Base-by-base conservation (phyloP, 306 rosid genomes). In the Arachis hypogaea region DNA sequence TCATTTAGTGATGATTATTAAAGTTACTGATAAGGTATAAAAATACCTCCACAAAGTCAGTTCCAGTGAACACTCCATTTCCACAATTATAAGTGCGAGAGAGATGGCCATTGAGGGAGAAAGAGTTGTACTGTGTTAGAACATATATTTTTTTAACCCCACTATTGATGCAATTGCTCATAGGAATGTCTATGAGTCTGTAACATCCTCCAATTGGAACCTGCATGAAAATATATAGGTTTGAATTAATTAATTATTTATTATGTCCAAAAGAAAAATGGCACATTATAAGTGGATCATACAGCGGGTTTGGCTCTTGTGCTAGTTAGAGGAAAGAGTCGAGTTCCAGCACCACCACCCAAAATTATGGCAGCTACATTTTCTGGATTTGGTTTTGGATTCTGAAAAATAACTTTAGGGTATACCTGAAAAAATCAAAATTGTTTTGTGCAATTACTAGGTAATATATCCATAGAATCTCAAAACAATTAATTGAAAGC, bases 131-230 rank as follows among this genome's bases (percentile, higher is more conserved):
- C 71, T 93, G 96, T 9, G 98, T 93, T 50, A 93, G 66, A 59
- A 90, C 82, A 74, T 85, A 93, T 55, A 90, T 87, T 84, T 90
- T 93, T 7, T 74, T 78, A 5, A 93, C 90, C 68, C 96, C 96
- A 81, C 98, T 88, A 65, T 90, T 93, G 78, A 93, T 90, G 90
- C 98, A 93, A 64, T 93, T 93, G 76, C 98, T 93, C 98, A 88
- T 85, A 0, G 95, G 95, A 76, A 90, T 80, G 82, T 93, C 98
- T 33, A 90, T 86, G 18, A 93, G 85, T 65, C 98, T 86, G 83
- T 93, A 93, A 80, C 93, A 82, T 56, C 98, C 98, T 74, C 95
- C 98, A 44, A 93, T 83, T 3, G 98, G 95, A 79, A 93, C 98
- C 98, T 93, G 85, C 29, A 85, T 59, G 63, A 61, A 5, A 16